Percentiles rank a stretch among this genome's conserved stretches.
Evolutionary conservation across 2,329 filamentous ascomycete genomes (phyloP).

Genomic region (Ciborinia camelliae): DNA sequence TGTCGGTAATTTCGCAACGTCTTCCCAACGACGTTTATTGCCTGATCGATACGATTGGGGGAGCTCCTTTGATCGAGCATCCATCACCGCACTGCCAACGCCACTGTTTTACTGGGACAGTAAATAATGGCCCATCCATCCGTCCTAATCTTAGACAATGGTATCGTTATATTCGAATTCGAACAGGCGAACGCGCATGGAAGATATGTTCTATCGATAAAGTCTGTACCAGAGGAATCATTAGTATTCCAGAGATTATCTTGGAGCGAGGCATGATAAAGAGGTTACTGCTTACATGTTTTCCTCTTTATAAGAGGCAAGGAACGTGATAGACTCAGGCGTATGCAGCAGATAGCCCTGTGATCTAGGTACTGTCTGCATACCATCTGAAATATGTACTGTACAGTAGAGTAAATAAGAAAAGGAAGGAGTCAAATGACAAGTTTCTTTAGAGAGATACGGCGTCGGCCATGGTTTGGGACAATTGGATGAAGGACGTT

Average conservation of each 20-base stretch:
- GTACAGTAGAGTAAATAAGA: conserved; percentile 6
- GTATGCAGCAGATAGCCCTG: conserved; percentile 21
- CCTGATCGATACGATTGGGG: conserved; percentile 31
- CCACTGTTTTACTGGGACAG: conserved; percentile 30
- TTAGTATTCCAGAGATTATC: not conserved
- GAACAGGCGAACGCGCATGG: not conserved
- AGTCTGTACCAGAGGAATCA: not conserved
- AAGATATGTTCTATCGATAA: not conserved
- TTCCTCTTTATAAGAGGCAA: conserved; percentile 11
- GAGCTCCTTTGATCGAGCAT: conserved; percentile 33
- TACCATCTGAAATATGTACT: conserved; percentile 18
- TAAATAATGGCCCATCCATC: conserved; percentile 30
- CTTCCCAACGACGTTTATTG: conserved; percentile 36
- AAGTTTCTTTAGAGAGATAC: conserved; percentile 7
- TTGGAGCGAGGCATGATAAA: conserved; percentile 11
- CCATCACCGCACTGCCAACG: conserved; percentile 33
- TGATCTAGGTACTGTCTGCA: conserved; percentile 17
- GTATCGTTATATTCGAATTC: not conserved
- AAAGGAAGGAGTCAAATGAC: conserved; percentile 17
- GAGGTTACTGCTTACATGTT: conserved; percentile 28
- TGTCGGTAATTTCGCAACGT: conserved; percentile 20
- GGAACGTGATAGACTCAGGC: conserved; percentile 18
- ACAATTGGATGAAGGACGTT: conserved; percentile 15
- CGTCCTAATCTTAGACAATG: conserved; percentile 33
- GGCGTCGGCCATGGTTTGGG: conserved; percentile 11